Evolutionary conservation across 441 rosid species (phyloP).

Genomic region (Euphorbia schlechtendalii): DNA sequence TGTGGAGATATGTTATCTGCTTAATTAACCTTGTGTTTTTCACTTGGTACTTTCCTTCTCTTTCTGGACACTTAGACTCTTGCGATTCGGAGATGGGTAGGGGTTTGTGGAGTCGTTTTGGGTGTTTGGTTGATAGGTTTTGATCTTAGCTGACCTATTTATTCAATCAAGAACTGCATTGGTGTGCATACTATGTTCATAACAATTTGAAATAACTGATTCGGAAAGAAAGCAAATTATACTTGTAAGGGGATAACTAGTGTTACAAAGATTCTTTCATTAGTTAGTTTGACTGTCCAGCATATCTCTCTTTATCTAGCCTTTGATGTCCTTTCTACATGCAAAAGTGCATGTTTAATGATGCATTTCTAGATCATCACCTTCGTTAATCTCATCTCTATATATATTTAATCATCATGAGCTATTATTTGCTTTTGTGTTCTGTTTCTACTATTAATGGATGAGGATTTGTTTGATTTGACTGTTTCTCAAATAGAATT

Average conservation of each 20-base stretch:
- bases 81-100: not conserved
- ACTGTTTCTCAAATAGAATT: slow-evolving; percentile 45
- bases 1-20: not conserved
- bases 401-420: slow-evolving; percentile 19
- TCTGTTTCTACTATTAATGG: slow-evolving; percentile 16
- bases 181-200: not conserved
- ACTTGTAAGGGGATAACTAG: not conserved
- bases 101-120: not conserved
- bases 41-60: not conserved
- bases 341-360: not conserved
- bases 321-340: not conserved
- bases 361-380: not conserved
- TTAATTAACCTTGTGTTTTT: not conserved
- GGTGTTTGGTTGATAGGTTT: not conserved
- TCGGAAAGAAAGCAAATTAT: not conserved
- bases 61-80: not conserved
- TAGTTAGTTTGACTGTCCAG: not conserved
- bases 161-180: not conserved
- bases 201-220: not conserved
- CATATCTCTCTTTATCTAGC: not conserved
- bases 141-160: not conserved
- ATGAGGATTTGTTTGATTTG: slow-evolving; percentile 20
- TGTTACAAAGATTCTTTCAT: too few relatives aligned
- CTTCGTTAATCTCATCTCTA: not conserved
- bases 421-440: slow-evolving; percentile 16